Percentiles rank a stretch among this genome's conserved stretches.
These are phyloP conservation scores for Boletus chippewaensis DNA, from an alignment of 1,284 basidiomycete genomes.

Conservation along the genomic window DNA sequence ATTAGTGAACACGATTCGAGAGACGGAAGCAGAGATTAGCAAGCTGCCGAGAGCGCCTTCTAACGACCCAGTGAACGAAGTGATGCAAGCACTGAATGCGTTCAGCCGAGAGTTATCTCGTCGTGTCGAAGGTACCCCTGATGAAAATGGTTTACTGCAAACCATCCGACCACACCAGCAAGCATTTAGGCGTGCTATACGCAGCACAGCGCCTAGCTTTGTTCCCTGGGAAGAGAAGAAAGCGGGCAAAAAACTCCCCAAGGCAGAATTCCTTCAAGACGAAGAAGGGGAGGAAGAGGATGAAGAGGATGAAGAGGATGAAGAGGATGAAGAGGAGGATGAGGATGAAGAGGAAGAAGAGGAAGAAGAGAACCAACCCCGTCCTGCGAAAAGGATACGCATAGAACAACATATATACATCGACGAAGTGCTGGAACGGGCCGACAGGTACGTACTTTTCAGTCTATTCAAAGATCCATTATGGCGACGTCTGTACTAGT, in stretches of 20 bases:
- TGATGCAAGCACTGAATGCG: constrained; percentile 41
- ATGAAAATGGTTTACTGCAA: constrained; percentile 45
- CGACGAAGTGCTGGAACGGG: constrained; percentile 47
- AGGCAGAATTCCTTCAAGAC: constrained; percentile 34
- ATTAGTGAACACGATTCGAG: constrained; percentile 38
- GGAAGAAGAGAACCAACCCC: constrained; percentile 6
- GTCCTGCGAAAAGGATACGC: background rate
- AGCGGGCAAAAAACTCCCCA: background rate
- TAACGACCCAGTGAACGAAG: constrained; percentile 11
- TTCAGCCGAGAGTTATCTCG: constrained; percentile 41
- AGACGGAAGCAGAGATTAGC: constrained; percentile 33
- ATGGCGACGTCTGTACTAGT: constrained; percentile 28
- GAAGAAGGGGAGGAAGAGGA: constrained; percentile 6
- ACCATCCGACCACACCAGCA: constrained; percentile 44
- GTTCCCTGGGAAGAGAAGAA: constrained; percentile 26
- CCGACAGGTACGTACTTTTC: constrained; percentile 30
- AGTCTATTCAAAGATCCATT: background rate
- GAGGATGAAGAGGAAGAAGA: background rate
- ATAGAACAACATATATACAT: constrained; percentile 38
- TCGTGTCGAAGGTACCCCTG: constrained; percentile 47
- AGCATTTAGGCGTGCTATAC: constrained; percentile 41
- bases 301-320: constrained; percentile 5
- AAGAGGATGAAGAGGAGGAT: constrained; percentile 13
- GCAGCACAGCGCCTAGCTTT: constrained; percentile 45
- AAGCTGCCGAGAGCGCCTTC: constrained; percentile 48